A percentile compares a stretch with the other conserved stretches of the same genome.
phyloP scores from a whole-genome alignment of 495 filamentous ascomycete genomes.

The Penicillium odoratum region DNA sequence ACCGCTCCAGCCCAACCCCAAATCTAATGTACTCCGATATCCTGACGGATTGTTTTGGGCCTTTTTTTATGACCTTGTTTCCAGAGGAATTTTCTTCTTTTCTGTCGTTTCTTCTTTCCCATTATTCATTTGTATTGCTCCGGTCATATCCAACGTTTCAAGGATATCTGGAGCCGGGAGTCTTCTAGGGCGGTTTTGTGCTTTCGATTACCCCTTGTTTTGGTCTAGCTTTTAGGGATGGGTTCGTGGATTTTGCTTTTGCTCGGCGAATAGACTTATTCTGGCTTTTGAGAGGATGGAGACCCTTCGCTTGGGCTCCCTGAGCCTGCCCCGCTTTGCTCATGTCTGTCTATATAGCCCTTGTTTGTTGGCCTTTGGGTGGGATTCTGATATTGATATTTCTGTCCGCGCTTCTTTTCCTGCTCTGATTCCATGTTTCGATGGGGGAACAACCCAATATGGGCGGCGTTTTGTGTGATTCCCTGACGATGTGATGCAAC shows the following conservation, averaged over 20 bases:
- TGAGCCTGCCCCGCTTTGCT: conserved; percentile 12
- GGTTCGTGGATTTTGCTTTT: conserved; percentile 7
- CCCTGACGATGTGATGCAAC: conserved; percentile 30
- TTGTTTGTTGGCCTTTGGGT: background rate
- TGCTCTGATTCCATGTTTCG: conserved; percentile 10
- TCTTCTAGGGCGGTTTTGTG: conserved; percentile 22
- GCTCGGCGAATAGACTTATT: conserved; percentile 16
- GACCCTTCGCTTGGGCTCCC: background rate
- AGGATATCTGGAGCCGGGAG: conserved; percentile 24
- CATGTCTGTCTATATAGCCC: conserved; percentile 21
- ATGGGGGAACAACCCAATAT: conserved; percentile 2
- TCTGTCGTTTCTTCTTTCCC: background rate
- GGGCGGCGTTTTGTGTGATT: conserved; percentile 27
- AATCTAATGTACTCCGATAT: conserved; percentile 30
- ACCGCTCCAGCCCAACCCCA: conserved; percentile 46
- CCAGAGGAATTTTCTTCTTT: background rate
- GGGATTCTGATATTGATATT: conserved; percentile 10
- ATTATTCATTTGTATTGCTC: background rate
- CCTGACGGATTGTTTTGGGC: conserved; percentile 6
- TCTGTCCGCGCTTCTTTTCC: background rate
- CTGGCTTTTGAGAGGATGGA: conserved; percentile 5
- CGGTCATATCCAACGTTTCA: conserved; percentile 4
- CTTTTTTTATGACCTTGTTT: conserved; percentile 6
- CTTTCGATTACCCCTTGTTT: conserved; percentile 22
- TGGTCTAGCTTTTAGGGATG: conserved; percentile 5